Evolutionary conservation across 257 asterid genomes (phyloP).

Genomic region (Echites panduratus): DNA sequence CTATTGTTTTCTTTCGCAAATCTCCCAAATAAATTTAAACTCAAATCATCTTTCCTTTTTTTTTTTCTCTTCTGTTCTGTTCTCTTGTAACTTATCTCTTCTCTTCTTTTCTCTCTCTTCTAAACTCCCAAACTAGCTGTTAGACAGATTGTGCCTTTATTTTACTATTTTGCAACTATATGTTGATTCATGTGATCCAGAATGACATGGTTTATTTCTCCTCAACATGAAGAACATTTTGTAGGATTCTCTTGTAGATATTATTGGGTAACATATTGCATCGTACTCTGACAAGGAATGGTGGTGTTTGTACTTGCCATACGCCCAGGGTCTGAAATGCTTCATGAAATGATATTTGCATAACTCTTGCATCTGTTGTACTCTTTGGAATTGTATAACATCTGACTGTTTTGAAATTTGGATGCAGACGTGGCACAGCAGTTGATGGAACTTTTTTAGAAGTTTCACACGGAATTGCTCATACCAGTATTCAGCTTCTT

Average conservation of each 20-base stretch:
- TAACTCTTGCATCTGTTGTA: background rate
- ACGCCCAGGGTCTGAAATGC: background rate
- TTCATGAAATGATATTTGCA: background rate
- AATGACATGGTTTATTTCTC: background rate
- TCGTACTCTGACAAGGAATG: too few species aligned
- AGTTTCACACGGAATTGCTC: constrained; percentile 1
- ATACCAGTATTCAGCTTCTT: background rate
- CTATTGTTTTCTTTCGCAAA: too few species aligned
- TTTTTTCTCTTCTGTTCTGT: too few species aligned
- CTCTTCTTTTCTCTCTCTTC: too few species aligned
- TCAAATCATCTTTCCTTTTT: too few species aligned
- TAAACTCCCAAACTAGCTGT: too few species aligned
- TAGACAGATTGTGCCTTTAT: background rate
- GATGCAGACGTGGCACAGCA: constrained; percentile 44
- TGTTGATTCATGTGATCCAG: background rate
- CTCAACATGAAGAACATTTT: background rate
- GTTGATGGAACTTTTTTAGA: constrained; percentile 72
- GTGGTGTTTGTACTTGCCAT: background rate
- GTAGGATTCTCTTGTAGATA: background rate
- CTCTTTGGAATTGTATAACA: background rate
- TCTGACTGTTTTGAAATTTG: background rate
- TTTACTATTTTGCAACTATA: background rate
- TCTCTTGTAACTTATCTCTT: too few species aligned
- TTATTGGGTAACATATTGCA: background rate
- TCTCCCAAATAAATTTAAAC: too few species aligned